A percentile compares a stretch with the other conserved stretches of the same genome.
phyloP scores from a whole-genome alignment of 768 basidiomycete species.

The Rossbeevera mucosa region DNA sequence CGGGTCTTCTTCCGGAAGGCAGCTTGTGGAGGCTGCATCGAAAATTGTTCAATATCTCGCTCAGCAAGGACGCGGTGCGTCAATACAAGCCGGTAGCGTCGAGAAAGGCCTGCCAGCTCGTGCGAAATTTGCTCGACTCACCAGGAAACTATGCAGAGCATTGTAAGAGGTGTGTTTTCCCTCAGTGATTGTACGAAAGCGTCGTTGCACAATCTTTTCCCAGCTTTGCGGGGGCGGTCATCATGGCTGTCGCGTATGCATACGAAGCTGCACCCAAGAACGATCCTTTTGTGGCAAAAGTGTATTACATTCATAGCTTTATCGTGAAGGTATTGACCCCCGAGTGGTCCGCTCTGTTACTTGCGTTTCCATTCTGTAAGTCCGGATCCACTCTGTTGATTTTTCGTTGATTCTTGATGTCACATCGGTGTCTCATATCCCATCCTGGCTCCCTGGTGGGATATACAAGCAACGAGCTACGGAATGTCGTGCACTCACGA shows the following conservation, averaged over 20 bases:
- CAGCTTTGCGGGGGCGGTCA: slow-evolving; percentile 20
- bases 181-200: neutral
- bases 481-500: slow-evolving; percentile 18
- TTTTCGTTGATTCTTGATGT: neutral
- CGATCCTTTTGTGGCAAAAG: slow-evolving; percentile 25
- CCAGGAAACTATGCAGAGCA: slow-evolving; percentile 17
- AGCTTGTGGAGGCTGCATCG: slow-evolving; percentile 30
- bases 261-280: slow-evolving; percentile 20
- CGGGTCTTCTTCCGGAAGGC: slow-evolving; percentile 27
- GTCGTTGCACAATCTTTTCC: neutral
- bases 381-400: neutral
- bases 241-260: slow-evolving; percentile 25
- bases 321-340: slow-evolving; percentile 12
- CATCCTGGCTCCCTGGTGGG: slow-evolving; percentile 33
- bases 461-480: slow-evolving; percentile 16
- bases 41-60: slow-evolving; percentile 17
- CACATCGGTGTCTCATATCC: slow-evolving; percentile 26
- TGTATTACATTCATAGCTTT: slow-evolving; percentile 9
- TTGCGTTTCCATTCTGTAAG: slow-evolving; percentile 27
- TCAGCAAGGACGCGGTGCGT: slow-evolving; percentile 15
- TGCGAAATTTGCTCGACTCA: slow-evolving; percentile 17
- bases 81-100: slow-evolving; percentile 15
- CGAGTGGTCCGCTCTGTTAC: slow-evolving; percentile 19
- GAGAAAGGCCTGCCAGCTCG: slow-evolving; percentile 18
- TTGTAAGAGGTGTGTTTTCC: slow-evolving; percentile 18